Evolutionary conservation across 1,284 basidiomycete genomes (phyloP).

Genomic region (Ustanciosporium gigantosporum): DNA sequence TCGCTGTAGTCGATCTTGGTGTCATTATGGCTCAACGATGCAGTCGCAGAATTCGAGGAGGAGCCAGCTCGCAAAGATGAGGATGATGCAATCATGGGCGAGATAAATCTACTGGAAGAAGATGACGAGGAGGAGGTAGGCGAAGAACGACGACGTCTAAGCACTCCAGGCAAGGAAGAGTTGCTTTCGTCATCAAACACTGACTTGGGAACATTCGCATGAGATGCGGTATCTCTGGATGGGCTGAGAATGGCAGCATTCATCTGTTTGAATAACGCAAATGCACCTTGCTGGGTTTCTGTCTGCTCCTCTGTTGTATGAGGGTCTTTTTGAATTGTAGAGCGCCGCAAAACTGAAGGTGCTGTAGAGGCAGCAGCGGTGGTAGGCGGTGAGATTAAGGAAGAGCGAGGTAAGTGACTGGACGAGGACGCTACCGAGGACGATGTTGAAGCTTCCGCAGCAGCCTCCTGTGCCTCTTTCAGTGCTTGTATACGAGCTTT

Average conservation of each 20-base stretch:
- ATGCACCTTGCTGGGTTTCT: background rate
- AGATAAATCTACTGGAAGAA: background rate
- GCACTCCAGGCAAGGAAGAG: conserved; percentile 10
- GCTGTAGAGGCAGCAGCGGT: background rate
- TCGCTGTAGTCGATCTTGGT: conserved; percentile 32
- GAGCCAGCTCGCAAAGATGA: conserved; percentile 1
- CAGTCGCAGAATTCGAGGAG: background rate
- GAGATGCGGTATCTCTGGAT: conserved; percentile 2
- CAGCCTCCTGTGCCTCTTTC: conserved; percentile 27
- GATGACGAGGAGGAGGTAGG: background rate
- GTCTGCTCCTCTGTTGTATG: background rate
- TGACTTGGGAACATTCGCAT: conserved; percentile 15
- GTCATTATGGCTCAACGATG: background rate
- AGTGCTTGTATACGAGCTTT: conserved; percentile 28
- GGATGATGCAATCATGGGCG: background rate
- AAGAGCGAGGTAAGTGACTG: background rate
- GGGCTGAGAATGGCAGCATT: conserved; percentile 18
- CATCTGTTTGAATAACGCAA: conserved; percentile 19
- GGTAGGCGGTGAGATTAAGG: background rate
- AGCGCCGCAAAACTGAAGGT: background rate
- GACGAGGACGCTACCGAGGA: background rate
- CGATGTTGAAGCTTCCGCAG: conserved; percentile 2
- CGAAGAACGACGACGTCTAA: conserved; percentile 4
- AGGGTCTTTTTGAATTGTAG: background rate
- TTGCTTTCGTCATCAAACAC: conserved; percentile 33